Percentiles rank a stretch among this genome's conserved stretches.
phyloP scores from a whole-genome alignment of 768 basidiomycete genomes.

The Boletellus emodensis region DNA sequence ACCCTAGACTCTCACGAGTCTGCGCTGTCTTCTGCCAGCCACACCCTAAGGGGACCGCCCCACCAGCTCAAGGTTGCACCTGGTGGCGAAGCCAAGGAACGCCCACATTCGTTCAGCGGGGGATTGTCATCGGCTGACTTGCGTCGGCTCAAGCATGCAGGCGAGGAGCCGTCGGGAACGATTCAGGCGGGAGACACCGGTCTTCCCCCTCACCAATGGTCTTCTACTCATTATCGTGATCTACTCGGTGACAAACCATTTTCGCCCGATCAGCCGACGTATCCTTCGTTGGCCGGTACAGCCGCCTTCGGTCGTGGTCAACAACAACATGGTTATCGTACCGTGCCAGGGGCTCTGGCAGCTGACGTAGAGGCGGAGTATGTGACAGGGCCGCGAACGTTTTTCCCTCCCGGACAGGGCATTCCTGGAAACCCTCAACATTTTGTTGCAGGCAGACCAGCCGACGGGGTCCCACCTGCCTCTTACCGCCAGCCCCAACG shows the following conservation, averaged over 20 bases:
- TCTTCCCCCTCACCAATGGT: conserved; percentile 47
- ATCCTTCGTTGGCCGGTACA: conserved; percentile 63
- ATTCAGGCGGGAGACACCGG: conserved; percentile 35
- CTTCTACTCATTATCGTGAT: conserved; percentile 48
- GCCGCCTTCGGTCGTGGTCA: conserved; percentile 46
- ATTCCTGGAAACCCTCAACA: conserved; percentile 39
- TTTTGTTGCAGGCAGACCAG: conserved; percentile 52
- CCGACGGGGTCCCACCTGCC: conserved; percentile 42
- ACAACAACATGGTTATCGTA: conserved; percentile 50
- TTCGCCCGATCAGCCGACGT: conserved; percentile 44
- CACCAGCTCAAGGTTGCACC: conserved; percentile 53
- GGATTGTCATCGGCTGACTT: conserved; percentile 71
- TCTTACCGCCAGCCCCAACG: conserved; percentile 64
- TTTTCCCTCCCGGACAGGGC: conserved; percentile 41
- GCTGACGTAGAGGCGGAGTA: conserved; percentile 46
- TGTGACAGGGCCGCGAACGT: conserved; percentile 53
- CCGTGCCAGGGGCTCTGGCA: conserved; percentile 30
- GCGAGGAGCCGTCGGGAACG: conserved; percentile 36
- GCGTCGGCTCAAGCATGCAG: conserved; percentile 69
- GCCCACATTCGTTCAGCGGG: conserved; percentile 80
- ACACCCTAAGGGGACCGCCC: conserved; percentile 51
- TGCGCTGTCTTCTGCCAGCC: conserved; percentile 46
- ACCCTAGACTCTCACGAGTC: conserved; percentile 62
- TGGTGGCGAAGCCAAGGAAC: conserved; percentile 60
- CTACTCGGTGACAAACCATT: conserved; percentile 41